Evolutionary conservation across 257 asterid genomes (phyloP).

Genomic region (Pogostemon cablin): DNA sequence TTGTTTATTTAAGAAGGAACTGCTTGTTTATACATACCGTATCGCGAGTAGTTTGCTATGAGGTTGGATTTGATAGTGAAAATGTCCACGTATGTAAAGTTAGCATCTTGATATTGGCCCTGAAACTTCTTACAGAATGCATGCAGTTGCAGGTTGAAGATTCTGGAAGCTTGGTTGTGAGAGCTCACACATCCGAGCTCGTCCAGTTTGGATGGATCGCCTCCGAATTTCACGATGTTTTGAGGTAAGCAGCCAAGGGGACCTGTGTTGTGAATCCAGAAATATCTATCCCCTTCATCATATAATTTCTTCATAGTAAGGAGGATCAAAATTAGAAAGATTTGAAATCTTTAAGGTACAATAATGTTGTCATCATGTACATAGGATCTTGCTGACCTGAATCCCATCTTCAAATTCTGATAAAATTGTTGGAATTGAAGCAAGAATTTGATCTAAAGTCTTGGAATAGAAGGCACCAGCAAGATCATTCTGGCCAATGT

Average conservation of each 20-base stretch:
- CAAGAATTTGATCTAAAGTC: constrained; percentile 80
- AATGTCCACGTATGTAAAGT: constrained; percentile 65
- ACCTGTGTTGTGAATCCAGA: constrained; percentile 95
- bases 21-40: constrained; percentile 54
- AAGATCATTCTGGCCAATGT: constrained; percentile 95
- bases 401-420: constrained; percentile 72
- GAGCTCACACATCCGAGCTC: constrained; percentile 84
- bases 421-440: constrained; percentile 73
- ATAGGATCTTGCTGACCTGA: constrained; percentile 42
- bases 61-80: constrained; percentile 83
- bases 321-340: neutral
- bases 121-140: constrained; percentile 76
- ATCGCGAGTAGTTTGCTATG: constrained; percentile 71
- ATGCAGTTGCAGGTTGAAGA: constrained; percentile 78
- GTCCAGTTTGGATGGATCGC: constrained; percentile 80
- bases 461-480: constrained; percentile 91
- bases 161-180: constrained; percentile 85
- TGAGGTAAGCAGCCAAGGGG: constrained; percentile 96
- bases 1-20: neutral
- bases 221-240: constrained; percentile 78
- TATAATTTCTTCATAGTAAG: constrained; percentile 57
- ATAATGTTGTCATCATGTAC: neutral
- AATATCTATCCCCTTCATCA: constrained; percentile 80
- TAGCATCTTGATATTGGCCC: constrained; percentile 72
- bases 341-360: neutral